A percentile compares a stretch with the other conserved stretches of the same genome.
phyloP scores from a whole-genome alignment of 495 filamentous ascomycete species.

The Corynascus novoguineensis region DNA sequence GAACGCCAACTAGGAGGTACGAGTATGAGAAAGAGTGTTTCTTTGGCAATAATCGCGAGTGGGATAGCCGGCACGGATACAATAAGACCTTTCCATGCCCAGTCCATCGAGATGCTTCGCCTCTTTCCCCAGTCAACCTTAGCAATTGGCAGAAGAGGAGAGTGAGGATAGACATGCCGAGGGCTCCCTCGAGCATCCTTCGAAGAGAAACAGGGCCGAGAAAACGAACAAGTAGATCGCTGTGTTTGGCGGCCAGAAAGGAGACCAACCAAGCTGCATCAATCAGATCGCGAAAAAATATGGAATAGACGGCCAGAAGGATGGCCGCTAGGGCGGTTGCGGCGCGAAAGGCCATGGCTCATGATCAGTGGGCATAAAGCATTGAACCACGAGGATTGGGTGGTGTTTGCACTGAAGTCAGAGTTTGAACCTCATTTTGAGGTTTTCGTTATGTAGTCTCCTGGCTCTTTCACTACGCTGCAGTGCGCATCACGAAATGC shows the following conservation, averaged over 20 bases:
- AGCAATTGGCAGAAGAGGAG: slow-evolving; percentile 13
- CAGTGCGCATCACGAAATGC: no score
- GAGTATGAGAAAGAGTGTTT: slow-evolving; percentile 62
- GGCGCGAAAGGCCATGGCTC: not conserved
- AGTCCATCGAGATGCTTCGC: slow-evolving; percentile 12
- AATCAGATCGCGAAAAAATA: slow-evolving; percentile 5
- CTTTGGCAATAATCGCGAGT: slow-evolving; percentile 56
- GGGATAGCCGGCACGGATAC: slow-evolving; percentile 57
- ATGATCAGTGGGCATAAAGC: no score
- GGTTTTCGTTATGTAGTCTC: no score
- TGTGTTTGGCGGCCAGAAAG: slow-evolving; percentile 9
- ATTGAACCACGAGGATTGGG: no score
- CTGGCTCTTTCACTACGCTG: no score
- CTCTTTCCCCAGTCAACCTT: not conserved
- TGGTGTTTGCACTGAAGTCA: no score
- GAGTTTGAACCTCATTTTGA: no score
- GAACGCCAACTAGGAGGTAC: slow-evolving; percentile 61
- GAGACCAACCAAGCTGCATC: slow-evolving; percentile 16
- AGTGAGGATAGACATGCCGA: not conserved
- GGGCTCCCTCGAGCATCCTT: not conserved
- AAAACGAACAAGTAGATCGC: not conserved
- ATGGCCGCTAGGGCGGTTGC: not conserved
- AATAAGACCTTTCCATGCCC: slow-evolving; percentile 32
- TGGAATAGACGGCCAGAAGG: slow-evolving; percentile 11
- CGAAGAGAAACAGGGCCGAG: not conserved